Percentiles rank a stretch among this genome's conserved stretches.
These are phyloP conservation scores for Ophiostoma ips DNA, from an alignment of 2,329 filamentous ascomycete genomes.

Conservation along the genomic window DNA sequence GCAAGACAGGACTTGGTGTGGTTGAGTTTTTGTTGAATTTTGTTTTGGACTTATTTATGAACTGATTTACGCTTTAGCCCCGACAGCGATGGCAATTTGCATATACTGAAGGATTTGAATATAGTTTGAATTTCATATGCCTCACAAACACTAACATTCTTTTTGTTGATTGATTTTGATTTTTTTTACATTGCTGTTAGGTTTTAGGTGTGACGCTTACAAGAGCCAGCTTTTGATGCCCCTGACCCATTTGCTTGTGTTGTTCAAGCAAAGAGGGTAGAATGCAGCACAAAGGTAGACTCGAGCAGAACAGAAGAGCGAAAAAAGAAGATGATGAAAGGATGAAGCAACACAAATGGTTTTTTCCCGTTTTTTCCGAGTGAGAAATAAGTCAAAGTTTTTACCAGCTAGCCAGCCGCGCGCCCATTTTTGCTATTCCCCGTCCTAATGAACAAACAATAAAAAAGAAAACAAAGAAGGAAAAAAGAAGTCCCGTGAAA, in stretches of 20 bases:
- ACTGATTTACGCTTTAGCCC: too few relatives aligned
- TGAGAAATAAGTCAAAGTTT: slow-evolving; percentile 6
- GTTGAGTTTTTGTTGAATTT: background rate
- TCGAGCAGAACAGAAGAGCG: slow-evolving; percentile 3
- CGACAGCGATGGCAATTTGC: too few relatives aligned
- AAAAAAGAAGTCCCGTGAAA: background rate
- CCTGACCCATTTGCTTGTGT: too few relatives aligned
- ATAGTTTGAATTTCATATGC: too few relatives aligned
- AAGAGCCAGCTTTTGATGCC: too few relatives aligned
- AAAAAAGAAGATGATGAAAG: too few relatives aligned
- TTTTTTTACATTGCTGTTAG: too few relatives aligned
- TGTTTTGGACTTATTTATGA: background rate
- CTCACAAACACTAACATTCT: too few relatives aligned
- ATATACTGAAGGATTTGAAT: too few relatives aligned
- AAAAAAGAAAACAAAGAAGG: background rate
- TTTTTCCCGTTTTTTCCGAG: slow-evolving; percentile 12
- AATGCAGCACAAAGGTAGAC: background rate
- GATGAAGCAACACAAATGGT: slow-evolving; percentile 10
- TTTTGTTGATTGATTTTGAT: too few relatives aligned
- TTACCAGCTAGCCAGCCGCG: slow-evolving; percentile 13
- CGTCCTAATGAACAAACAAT: background rate
- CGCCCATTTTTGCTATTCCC: slow-evolving; percentile 7
- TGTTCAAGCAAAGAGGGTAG: too few relatives aligned
- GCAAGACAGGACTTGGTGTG: background rate
- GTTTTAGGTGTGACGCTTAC: too few relatives aligned